Evolutionary conservation across 2,329 filamentous ascomycete species (phyloP).

Genomic region (Xylariaceae sp.): DNA sequence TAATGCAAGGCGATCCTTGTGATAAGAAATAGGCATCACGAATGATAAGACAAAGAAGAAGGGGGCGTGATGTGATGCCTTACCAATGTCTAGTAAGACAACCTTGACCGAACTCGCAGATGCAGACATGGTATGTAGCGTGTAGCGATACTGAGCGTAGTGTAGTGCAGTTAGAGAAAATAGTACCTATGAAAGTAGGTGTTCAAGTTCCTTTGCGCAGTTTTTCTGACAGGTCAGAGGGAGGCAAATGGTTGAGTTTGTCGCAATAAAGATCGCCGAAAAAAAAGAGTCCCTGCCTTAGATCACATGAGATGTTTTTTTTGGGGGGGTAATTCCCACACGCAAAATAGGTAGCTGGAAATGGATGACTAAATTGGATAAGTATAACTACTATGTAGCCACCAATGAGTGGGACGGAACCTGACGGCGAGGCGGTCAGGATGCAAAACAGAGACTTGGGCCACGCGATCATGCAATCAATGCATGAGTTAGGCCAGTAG

Average conservation of each 20-base stretch:
- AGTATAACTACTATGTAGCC: not conserved
- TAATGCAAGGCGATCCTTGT: conserved; percentile 29
- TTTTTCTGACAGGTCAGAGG: no score
- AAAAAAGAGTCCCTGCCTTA: no score
- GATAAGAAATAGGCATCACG: conserved; percentile 13
- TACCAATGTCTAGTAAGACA: conserved; percentile 55
- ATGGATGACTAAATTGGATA: conserved; percentile 7
- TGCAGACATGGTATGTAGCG: conserved; percentile 30
- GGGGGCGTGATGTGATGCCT: conserved; percentile 28
- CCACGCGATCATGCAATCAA: conserved; percentile 22
- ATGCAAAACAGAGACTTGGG: conserved; percentile 17
- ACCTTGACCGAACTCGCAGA: conserved; percentile 36
- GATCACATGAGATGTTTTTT: no score
- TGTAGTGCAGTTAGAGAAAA: no score
- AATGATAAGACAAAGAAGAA: conserved; percentile 20
- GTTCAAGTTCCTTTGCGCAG: no score
- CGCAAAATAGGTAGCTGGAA: conserved; percentile 2
- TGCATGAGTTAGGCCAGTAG: conserved; percentile 17
- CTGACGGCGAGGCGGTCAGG: conserved; percentile 32
- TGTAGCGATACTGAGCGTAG: conserved; percentile 3
- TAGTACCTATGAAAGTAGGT: no score
- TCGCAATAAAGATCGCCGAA: no score
- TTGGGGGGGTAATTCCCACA: no score
- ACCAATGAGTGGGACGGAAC: conserved; percentile 15
- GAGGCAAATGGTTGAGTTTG: no score